Conservation (phyloP, 2,329 filamentous ascomycete genomes). For the Pseudogymnoascus sp. region DNA sequence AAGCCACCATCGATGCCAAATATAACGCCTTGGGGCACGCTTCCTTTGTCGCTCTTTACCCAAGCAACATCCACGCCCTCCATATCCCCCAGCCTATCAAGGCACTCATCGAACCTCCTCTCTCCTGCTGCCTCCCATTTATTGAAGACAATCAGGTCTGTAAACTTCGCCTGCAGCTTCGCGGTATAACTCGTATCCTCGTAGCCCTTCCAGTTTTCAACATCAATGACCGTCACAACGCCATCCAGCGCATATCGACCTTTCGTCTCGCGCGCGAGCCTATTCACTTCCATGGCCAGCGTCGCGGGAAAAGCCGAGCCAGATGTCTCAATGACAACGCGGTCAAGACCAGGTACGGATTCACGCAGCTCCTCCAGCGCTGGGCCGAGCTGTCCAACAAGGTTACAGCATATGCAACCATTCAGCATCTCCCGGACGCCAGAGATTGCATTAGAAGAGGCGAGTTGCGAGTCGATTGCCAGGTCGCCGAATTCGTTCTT, state of each 20-base stretch:
- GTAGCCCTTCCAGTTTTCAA: constrained; percentile 70
- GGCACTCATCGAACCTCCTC: constrained; percentile 52
- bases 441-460: constrained; percentile 71
- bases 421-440: constrained; percentile 90
- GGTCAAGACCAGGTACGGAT: constrained; percentile 52
- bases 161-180: constrained; percentile 64
- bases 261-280: constrained; percentile 46
- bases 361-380: constrained; percentile 68
- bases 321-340: constrained; percentile 89
- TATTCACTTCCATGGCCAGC: constrained; percentile 63
- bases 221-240: constrained; percentile 64
- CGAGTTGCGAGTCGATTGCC: constrained; percentile 87
- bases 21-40: constrained; percentile 69
- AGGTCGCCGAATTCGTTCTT: constrained; percentile 98
- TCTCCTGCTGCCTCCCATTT: constrained; percentile 63
- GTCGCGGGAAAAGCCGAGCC: constrained; percentile 58
- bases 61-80: constrained; percentile 60
- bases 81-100: constrained; percentile 60
- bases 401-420: constrained; percentile 97
- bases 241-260: constrained; percentile 59
- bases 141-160: constrained; percentile 65
- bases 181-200: constrained; percentile 64
- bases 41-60: constrained; percentile 77
- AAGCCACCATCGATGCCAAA: constrained; percentile 84
- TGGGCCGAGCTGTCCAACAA: constrained; percentile 80